Percentiles rank a stretch among this genome's conserved stretches.
Evolutionary conservation across 306 rosid species (phyloP).

Genomic region (Lathyrus aphaca): DNA sequence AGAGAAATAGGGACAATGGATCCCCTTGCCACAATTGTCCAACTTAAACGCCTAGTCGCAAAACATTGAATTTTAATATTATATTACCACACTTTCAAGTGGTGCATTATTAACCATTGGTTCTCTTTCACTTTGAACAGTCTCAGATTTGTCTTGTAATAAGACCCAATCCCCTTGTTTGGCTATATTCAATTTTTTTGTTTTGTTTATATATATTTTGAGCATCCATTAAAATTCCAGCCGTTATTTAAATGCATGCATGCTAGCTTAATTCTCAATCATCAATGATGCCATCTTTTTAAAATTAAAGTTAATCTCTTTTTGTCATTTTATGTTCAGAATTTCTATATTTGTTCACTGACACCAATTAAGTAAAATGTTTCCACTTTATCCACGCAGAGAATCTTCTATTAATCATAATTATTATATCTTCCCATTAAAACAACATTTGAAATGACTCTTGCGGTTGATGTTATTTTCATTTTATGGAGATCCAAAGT

Average conservation of each 20-base stretch:
- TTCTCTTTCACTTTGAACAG: too few species aligned
- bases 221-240: constrained; percentile 1
- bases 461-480: constrained; percentile 10
- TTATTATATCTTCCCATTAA: background rate
- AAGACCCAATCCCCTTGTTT: too few species aligned
- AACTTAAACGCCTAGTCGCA: too few species aligned
- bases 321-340: constrained; percentile 31
- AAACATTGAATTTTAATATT: too few species aligned
- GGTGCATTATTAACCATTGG: too few species aligned
- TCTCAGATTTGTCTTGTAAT: too few species aligned
- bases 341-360: background rate
- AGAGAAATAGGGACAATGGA: too few species aligned
- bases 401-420: constrained; percentile 1
- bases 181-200: too few species aligned
- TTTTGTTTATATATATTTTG: background rate
- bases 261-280: background rate
- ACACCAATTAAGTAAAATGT: constrained; percentile 22
- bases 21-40: too few species aligned
- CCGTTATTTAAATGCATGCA: constrained; percentile 33
- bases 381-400: constrained; percentile 13
- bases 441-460: constrained; percentile 21
- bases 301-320: background rate
- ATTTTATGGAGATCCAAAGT: background rate
- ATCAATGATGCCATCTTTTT: background rate
- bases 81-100: too few species aligned